These are phyloP conservation scores for Breynia disticha DNA, from an alignment of 441 rosid species.

Conservation along the genomic window DNA sequence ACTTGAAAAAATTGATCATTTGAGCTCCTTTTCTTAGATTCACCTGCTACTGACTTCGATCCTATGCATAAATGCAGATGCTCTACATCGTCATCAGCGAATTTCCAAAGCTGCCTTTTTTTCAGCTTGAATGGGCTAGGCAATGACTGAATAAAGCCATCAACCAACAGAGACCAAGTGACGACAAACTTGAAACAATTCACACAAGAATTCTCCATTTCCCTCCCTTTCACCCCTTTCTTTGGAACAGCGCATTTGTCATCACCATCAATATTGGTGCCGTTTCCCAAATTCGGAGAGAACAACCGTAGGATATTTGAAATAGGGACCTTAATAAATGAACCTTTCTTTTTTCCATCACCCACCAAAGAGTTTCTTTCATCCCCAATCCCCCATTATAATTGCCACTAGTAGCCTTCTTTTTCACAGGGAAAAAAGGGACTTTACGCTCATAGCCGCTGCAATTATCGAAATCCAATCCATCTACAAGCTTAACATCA, in stretches of 20 bases:
- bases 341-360: constrained; percentile 58
- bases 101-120: constrained; percentile 43
- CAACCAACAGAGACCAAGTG: constrained; percentile 68
- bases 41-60: constrained; percentile 20
- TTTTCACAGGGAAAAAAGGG: constrained; percentile 29
- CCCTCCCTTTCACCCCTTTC: constrained; percentile 35
- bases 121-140: constrained; percentile 52
- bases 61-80: constrained; percentile 20
- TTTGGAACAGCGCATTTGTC: constrained; percentile 23
- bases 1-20: constrained; percentile 14
- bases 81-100: constrained; percentile 31
- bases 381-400: constrained; percentile 11
- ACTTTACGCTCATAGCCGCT: constrained; percentile 19
- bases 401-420: constrained; percentile 16
- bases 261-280: constrained; percentile 7
- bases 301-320: constrained; percentile 45
- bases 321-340: constrained; percentile 54
- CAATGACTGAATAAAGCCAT: constrained; percentile 59
- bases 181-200: constrained; percentile 75
- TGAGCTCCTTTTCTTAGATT: constrained; percentile 21
- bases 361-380: constrained; percentile 19
- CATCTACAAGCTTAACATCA: constrained; percentile 17
- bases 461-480: constrained; percentile 17
- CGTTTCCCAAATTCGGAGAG: constrained; percentile 33
- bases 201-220: constrained; percentile 40